Percentiles rank a stretch among this genome's conserved stretches.
These are phyloP conservation scores for Populus hybrid DNA, from an alignment of 441 rosid genomes.

Conservation along the genomic window DNA sequence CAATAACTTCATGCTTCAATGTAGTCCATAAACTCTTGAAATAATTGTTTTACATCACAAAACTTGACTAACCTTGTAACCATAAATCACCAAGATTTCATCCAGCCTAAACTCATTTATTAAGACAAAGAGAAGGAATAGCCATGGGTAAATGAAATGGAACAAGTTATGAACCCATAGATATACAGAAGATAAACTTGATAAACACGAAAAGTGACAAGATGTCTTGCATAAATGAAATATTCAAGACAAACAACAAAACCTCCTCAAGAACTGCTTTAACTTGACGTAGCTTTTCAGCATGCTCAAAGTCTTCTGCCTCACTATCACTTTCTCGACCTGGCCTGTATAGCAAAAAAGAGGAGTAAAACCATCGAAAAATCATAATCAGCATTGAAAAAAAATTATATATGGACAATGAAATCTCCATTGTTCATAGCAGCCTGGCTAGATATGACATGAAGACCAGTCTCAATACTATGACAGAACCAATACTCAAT, in stretches of 20 bases:
- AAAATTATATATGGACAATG: not conserved
- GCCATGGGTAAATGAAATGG: not conserved
- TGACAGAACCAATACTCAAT: not conserved
- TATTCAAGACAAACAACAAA: constrained; percentile 8
- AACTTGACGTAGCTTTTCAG: constrained; percentile 99
- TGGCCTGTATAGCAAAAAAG: constrained; percentile 33
- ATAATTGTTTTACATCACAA: not conserved
- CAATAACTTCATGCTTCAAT: not conserved
- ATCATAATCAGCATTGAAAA: not conserved
- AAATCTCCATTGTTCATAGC: not conserved
- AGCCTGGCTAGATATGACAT: not conserved
- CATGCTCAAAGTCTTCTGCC: constrained; percentile 99
- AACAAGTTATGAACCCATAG: not conserved
- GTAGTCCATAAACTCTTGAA: not conserved
- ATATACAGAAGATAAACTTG: not conserved
- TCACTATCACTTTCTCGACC: constrained; percentile 99
- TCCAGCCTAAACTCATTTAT: not conserved
- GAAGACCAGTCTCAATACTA: not conserved
- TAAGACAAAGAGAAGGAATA: not conserved
- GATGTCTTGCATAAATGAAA: not conserved
- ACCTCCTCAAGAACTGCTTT: constrained; percentile 99
- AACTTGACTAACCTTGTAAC: not conserved
- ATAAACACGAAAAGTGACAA: not conserved
- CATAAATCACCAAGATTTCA: not conserved
- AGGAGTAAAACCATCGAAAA: constrained; percentile 1